These are phyloP conservation scores for Candida labiduridarum DNA, from an alignment of 1,139 yeast species.

Conservation along the genomic window DNA sequence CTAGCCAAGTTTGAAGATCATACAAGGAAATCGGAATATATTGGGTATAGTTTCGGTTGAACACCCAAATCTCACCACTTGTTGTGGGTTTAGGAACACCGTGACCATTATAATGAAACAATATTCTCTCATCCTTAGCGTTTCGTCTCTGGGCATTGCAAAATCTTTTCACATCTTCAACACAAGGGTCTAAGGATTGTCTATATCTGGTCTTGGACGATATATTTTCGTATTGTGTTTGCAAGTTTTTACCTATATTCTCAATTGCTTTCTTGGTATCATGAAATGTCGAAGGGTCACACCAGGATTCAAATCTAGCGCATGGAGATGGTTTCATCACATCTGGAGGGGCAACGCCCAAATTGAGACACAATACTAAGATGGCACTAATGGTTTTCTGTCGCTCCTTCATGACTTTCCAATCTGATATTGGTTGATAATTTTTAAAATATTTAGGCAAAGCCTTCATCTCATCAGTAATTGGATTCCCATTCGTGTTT, in stretches of 20 bases:
- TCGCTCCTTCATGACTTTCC: conserved; percentile 89
- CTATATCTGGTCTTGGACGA: conserved; percentile 88
- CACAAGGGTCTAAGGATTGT: conserved; percentile 91
- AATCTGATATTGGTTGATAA: conserved; percentile 77
- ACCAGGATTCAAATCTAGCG: conserved; percentile 91
- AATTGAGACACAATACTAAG: conserved; percentile 80
- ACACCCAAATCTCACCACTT: conserved; percentile 99
- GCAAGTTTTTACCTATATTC: conserved; percentile 85
- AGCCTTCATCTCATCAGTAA: conserved; percentile 54
- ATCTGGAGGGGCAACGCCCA: conserved; percentile 98
- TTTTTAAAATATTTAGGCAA: conserved; percentile 46
- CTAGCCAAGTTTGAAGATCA: conserved; percentile 95
- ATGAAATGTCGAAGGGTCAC: conserved; percentile 81
- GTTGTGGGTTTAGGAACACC: conserved; percentile 98
- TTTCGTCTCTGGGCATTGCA: conserved; percentile 86
- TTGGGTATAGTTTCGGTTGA: conserved; percentile 94
- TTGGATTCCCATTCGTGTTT: conserved; percentile 85
- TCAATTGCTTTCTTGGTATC: conserved; percentile 93
- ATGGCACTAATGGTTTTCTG: conserved; percentile 97
- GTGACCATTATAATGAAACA: conserved; percentile 96
- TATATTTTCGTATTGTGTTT: conserved; percentile 85
- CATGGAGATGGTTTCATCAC: conserved; percentile 92
- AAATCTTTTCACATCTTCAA: conserved; percentile 91
- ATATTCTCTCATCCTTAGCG: conserved; percentile 86
- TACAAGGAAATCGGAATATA: conserved; percentile 93